Percentiles rank a stretch among this genome's conserved stretches.
phyloP scores from a whole-genome alignment of 2,329 filamentous ascomycete genomes.

The Hypoxylon sp. region DNA sequence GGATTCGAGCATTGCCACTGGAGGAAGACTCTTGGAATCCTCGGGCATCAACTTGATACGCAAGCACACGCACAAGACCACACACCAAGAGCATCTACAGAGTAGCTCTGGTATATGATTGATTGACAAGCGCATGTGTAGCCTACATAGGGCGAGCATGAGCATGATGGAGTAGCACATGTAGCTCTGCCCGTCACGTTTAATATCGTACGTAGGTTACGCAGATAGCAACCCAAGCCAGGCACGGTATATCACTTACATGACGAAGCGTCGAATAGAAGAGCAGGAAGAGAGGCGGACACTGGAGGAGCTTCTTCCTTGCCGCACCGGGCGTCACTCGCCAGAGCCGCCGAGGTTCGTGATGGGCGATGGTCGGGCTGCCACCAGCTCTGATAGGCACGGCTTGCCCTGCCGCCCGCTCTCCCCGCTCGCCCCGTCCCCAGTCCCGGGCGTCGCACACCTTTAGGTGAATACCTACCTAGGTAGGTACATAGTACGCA shows the following conservation, averaged over 20 bases:
- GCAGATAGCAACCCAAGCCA: slow-evolving; percentile 14
- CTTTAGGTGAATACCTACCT: too few species aligned
- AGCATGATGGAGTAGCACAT: neutral
- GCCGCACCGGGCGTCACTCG: slow-evolving; percentile 21
- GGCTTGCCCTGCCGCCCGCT: slow-evolving; percentile 22
- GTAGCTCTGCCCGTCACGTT: neutral
- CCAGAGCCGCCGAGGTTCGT: slow-evolving; percentile 25
- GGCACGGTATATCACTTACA: slow-evolving; percentile 26
- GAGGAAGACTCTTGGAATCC: neutral
- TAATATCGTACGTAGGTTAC: slow-evolving; percentile 6
- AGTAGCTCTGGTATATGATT: neutral
- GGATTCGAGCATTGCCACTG: neutral
- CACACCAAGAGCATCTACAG: too few species aligned
- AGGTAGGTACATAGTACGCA: too few species aligned
- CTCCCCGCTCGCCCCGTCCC: slow-evolving; percentile 21
- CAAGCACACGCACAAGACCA: neutral
- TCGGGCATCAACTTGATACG: slow-evolving; percentile 17
- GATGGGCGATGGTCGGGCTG: slow-evolving; percentile 28
- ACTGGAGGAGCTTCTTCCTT: slow-evolving; percentile 30
- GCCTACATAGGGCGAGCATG: neutral
- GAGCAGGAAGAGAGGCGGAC: slow-evolving; percentile 6
- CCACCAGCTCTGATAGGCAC: slow-evolving; percentile 29
- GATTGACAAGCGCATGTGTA: slow-evolving; percentile 9
- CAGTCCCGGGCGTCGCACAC: slow-evolving; percentile 16
- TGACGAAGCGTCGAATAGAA: slow-evolving; percentile 16